Evolutionary conservation across 345 rosid species (phyloP).

Genomic region (Eucalyptus polybractea): DNA sequence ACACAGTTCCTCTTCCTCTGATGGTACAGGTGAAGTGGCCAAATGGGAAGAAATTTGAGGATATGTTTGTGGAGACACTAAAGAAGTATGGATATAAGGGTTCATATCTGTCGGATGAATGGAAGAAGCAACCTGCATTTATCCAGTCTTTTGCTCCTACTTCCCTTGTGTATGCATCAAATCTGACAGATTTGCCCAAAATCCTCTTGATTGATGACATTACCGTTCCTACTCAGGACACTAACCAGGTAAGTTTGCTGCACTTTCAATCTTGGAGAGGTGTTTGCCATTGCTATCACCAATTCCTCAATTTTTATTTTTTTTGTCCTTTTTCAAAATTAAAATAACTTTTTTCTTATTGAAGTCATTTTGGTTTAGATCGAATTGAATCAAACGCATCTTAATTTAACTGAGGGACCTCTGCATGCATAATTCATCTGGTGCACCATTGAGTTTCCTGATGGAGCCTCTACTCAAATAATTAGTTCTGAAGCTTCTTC

Average conservation of each 20-base stretch:
- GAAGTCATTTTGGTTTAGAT: background rate
- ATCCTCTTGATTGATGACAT: slow-evolving; percentile 73
- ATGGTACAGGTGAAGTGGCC: slow-evolving; percentile 71
- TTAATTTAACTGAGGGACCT: background rate
- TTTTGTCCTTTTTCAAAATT: background rate
- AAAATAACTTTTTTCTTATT: background rate
- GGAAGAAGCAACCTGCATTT: slow-evolving; percentile 76
- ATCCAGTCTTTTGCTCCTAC: slow-evolving; percentile 95
- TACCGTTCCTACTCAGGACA: slow-evolving; percentile 62
- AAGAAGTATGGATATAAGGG: slow-evolving; percentile 76
- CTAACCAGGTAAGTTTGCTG: slow-evolving; percentile 54
- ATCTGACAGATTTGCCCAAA: slow-evolving; percentile 64
- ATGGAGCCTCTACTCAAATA: background rate
- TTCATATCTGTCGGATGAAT: slow-evolving; percentile 65
- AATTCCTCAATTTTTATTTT: background rate
- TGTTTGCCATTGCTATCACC: background rate
- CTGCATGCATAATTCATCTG: background rate
- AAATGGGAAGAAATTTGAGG: slow-evolving; percentile 63
- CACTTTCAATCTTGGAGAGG: background rate
- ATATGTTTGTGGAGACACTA: slow-evolving; percentile 55
- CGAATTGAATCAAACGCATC: background rate
- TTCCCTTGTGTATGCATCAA: slow-evolving; percentile 57
- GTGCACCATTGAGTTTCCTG: background rate
- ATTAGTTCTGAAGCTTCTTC: background rate
- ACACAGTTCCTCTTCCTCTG: background rate